phyloP scores from a whole-genome alignment of 345 rosid genomes.

The Salix purpurea region DNA sequence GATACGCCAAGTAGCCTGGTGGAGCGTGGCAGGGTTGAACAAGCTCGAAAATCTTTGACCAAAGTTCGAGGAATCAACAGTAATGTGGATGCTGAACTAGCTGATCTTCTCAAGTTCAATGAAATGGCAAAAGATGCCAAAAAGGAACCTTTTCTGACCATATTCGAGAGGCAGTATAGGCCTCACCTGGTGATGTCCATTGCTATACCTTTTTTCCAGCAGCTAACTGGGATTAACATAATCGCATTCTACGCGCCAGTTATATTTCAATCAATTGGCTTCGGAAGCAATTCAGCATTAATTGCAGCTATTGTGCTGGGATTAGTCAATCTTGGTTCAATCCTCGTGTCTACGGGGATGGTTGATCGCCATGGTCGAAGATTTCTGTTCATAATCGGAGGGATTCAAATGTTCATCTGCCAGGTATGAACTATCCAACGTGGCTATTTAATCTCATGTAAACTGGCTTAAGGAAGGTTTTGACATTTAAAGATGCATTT shows the following conservation, averaged over 20 bases:
- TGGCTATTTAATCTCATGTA: neutral
- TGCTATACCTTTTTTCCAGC: conserved; percentile 69
- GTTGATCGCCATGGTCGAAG: conserved; percentile 77
- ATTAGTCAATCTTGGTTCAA: conserved; percentile 57
- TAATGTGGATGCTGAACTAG: conserved; percentile 50
- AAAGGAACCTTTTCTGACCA: conserved; percentile 47
- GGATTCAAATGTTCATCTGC: conserved; percentile 56
- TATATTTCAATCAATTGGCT: conserved; percentile 68
- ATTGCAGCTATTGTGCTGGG: conserved; percentile 65
- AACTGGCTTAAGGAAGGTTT: too few relatives aligned
- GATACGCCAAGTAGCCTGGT: conserved; percentile 77
- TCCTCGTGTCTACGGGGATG: conserved; percentile 49
- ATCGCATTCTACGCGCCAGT: conserved; percentile 84
- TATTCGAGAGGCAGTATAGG: conserved; percentile 60
- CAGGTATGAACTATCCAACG: conserved; percentile 38
- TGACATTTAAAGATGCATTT: neutral
- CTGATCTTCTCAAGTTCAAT: conserved; percentile 45
- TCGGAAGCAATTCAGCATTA: conserved; percentile 61
- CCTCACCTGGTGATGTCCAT: conserved; percentile 72
- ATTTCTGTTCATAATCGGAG: conserved; percentile 61
- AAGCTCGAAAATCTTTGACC: conserved; percentile 47
- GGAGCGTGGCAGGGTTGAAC: conserved; percentile 51
- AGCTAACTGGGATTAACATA: conserved; percentile 69
- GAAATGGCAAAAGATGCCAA: conserved; percentile 42
- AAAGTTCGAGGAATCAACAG: conserved; percentile 43